Conservation (phyloP, 1,284 basidiomycete species). For the Apiotrichum veenhuisii region DNA sequence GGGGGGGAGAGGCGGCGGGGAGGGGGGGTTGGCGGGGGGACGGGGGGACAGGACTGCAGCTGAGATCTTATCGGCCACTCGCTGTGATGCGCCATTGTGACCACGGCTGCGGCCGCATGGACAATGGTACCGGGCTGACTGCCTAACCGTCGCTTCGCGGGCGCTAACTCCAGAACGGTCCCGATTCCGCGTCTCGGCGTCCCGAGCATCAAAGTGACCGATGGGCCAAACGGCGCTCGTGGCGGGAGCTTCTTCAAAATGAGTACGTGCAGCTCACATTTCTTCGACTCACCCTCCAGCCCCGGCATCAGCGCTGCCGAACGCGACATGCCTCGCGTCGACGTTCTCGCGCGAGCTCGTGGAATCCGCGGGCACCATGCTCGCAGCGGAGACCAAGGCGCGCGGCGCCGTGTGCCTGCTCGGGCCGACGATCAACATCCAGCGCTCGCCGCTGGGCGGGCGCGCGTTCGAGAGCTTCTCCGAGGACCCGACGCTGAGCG, state of each 20-base stretch:
- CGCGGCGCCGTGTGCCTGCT: conserved; percentile 4
- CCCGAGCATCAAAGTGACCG: conserved; percentile 32
- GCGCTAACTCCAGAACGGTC: conserved; percentile 27
- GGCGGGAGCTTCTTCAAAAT: conserved; percentile 29
- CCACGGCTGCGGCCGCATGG: too few relatives aligned
- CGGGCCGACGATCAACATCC: conserved; percentile 65
- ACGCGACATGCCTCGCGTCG: conserved; percentile 2
- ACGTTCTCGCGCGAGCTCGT: background rate
- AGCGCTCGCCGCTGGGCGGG: conserved; percentile 70
- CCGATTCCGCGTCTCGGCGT: conserved; percentile 36
- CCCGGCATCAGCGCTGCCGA: background rate
- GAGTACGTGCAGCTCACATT: conserved; percentile 29
- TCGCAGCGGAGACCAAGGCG: conserved; percentile 3
- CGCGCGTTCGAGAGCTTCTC: conserved; percentile 62
- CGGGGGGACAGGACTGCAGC: background rate
- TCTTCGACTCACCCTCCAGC: background rate
- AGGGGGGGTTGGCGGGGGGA: too few relatives aligned
- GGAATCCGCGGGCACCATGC: background rate
- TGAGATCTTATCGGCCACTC: background rate
- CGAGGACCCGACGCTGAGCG: conserved; percentile 71
- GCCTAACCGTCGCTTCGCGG: too few relatives aligned
- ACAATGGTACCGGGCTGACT: too few relatives aligned
- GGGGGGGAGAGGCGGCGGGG: too few relatives aligned
- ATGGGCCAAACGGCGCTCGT: conserved; percentile 32
- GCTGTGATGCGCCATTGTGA: too few relatives aligned